phyloP scores from a whole-genome alignment of 2,329 filamentous ascomycete genomes.

The Diaporthe australafricana region DNA sequence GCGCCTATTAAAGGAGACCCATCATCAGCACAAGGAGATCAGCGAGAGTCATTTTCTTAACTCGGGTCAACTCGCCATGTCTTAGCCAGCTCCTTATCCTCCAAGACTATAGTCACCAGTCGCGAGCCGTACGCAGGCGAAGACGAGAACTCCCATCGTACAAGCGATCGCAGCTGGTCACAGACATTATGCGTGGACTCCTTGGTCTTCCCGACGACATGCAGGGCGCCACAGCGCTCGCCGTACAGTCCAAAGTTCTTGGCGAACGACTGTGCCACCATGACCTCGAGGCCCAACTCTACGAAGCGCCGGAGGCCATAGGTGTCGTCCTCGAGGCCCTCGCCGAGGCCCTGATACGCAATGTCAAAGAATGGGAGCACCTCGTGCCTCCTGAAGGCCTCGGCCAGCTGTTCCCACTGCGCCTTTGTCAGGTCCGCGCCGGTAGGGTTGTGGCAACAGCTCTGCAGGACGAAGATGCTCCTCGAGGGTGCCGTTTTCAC shows the following conservation, averaged over 20 bases:
- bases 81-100: background rate
- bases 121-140: constrained; percentile 43
- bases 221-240: constrained; percentile 48
- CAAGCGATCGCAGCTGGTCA: constrained; percentile 44
- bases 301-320: constrained; percentile 36
- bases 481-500: constrained; percentile 42
- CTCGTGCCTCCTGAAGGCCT: constrained; percentile 39
- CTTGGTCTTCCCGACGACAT: constrained; percentile 39
- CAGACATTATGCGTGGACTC: constrained; percentile 39
- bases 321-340: constrained; percentile 48
- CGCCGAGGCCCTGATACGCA: constrained; percentile 52
- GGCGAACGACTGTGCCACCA: constrained; percentile 50
- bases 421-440: constrained; percentile 46
- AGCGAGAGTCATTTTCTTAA: background rate
- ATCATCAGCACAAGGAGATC: background rate
- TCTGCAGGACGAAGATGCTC: constrained; percentile 51
- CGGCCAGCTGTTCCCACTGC: constrained; percentile 47
- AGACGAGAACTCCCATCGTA: constrained; percentile 45
- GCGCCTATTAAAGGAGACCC: background rate
- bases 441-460: constrained; percentile 52
- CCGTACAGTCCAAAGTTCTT: constrained; percentile 54
- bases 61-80: background rate
- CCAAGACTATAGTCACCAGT: background rate
- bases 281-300: background rate
- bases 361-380: constrained; percentile 51